Base-by-base conservation (phyloP, 768 basidiomycete species). In the Nidularia sp. region DNA sequence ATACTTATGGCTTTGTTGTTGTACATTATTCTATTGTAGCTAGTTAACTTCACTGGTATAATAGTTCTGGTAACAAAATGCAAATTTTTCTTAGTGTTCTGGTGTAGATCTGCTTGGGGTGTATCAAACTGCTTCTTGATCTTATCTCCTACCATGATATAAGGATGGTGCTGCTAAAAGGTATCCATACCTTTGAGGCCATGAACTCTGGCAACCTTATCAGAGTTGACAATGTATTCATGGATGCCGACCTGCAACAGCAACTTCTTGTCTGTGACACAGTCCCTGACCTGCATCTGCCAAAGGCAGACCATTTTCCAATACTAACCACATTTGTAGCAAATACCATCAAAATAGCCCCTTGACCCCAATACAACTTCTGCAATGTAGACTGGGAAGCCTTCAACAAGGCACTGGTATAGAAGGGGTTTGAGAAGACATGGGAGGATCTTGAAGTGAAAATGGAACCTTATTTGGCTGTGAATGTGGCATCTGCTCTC, bases 221-320 rank as follows among this genome's bases (percentile, higher is more conserved):
- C 0, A 18, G 70, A 3, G 64, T 64, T 0, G 71, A 74, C 55
- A 74, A 76, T 29, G 60, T 75, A 0, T 73, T 68, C 45, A 55
- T 58, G 22, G 53, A 58, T 0, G 51, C 49, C 2, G 45, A 58
- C 13, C 45, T 62, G 3, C 12, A 51, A 0, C 51, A 57, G 0
- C n/a, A 8, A 2, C 18, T 70, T n/a, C 53, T 59, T 3, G 25
- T 31, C 6, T 75, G 71, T 46, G 49, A 60, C 18, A 65, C 53
- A 1, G 48, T 45, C 0, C 60, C 57, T 0, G 44, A 33, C 0
- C 15, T 18, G 1, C 51, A 51, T 0, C 64, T 62, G 1, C 50
- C 57, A 0, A 52, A 54, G 0, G 62, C 70, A 0, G 70, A 74
- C 59, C 71, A 74, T 44, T 55, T 69, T 7, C 70, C 69, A 0